Evolutionary conservation across 306 rosid genomes (phyloP), one percentile per base, ranked within the genome.

Genomic region (Hippophae gyantsensis): DNA sequence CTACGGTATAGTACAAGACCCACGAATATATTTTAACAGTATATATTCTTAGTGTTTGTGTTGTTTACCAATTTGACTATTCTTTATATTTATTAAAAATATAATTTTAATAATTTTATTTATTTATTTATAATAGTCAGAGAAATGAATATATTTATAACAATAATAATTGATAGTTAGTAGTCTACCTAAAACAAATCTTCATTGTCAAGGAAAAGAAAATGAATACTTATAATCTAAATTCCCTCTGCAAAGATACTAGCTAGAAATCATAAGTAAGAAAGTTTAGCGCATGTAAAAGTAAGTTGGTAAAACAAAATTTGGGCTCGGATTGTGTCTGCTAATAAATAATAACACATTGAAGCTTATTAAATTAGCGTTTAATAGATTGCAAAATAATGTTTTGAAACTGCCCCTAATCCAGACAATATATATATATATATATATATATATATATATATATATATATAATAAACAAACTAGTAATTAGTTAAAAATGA

Each of bases 221-320:
- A 48, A 70, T 76, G 70, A 76, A 18, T 18, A 18, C 1, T 70
- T 68, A 56, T 74, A 57, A 47, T 62, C 14, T 44, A 66, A 38
- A 57, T n/a, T 14, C 10, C 44, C 42, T 48, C 26, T 61, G 11
- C 71, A 47, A 69, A 69, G 63, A 80, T 59, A 64, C 63, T 64
- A 49, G 58, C 67, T 65, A 76, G 66, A 48, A 48, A 10, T 45
- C 8, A 45, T 45, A 45, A 9, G 70, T 72, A 78, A 64, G 38
- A 63, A 54, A 53, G 57, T 51, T 7, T 27, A 52, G 58, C 58
- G 57, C 11, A 41, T 38, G 54, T 58, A 41, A 64, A 60, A 57
- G 69, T 78, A 73, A 76, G 76, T 78, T 78, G 79, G 40, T 60
- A 66, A 72, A 78, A 45, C 14, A 50, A 63, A 9, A 6, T 10